Evolutionary conservation across 208 protist species (phyloP).

Genomic region (Porcisia hertigi): DNA sequence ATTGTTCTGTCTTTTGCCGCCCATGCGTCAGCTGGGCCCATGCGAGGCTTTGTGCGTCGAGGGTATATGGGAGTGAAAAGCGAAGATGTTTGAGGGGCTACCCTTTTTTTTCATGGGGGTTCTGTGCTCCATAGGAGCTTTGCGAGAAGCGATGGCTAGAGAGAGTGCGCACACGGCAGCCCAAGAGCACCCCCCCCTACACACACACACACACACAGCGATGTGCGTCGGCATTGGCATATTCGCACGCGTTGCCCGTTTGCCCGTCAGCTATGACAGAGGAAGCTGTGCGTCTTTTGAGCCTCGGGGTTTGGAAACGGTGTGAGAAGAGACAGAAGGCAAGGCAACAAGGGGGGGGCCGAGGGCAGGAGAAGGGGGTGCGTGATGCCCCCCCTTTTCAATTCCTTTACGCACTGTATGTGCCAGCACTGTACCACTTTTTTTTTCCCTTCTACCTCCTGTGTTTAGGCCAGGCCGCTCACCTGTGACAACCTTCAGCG

Average conservation of each 20-base stretch:
- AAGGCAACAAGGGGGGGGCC: neutral
- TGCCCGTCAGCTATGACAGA: neutral
- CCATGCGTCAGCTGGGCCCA: neutral
- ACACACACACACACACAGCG: neutral
- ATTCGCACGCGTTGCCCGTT: neutral
- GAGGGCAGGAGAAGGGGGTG: neutral
- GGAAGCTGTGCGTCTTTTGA: neutral
- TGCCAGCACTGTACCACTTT: neutral
- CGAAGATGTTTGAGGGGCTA: conserved; percentile 29
- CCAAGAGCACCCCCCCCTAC: neutral
- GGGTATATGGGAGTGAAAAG: neutral
- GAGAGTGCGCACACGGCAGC: neutral
- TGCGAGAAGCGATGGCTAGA: conserved; percentile 27
- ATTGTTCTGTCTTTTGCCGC: neutral
- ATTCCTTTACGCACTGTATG: neutral
- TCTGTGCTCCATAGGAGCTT: conserved; percentile 46
- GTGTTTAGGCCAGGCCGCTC: neutral
- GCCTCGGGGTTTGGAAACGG: neutral
- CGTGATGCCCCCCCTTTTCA: neutral
- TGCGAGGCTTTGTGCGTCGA: neutral
- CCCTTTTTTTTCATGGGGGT: conserved; percentile 19
- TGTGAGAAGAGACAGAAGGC: neutral
- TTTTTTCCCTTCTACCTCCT: neutral
- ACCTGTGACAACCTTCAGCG: neutral
- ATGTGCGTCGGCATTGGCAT: neutral